Base-by-base conservation (phyloP, 2,329 filamentous ascomycete species). In the Gremmenia infestans region DNA sequence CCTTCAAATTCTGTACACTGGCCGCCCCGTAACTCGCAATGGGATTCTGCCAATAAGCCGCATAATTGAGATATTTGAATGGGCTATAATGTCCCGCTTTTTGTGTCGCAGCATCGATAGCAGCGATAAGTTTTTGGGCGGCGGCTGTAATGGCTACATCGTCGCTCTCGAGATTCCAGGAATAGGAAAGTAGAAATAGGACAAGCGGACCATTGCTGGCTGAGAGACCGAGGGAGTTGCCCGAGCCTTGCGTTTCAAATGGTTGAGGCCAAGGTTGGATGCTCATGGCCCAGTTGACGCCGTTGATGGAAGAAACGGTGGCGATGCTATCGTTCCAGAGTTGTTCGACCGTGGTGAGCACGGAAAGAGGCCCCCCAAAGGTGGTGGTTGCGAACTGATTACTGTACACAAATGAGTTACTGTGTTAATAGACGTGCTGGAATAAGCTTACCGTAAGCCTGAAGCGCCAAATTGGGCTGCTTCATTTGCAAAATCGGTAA, bases 21-120 rank as follows among this genome's bases (percentile, higher is more conserved):
- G 67, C 63, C 2, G 60, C 39, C 0, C 77, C 76, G 52, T 79
- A 80, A 11, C 72, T 65, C 0, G 60, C n/a, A 19, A 80, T 65
- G 1, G 75, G 71, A 35, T 74, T 62, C 56, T 80, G 76, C 17
- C 67, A 67, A 37, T 66, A 63, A 8, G 71, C 69, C 0, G 75
- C 76, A 55, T 80, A 79, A 60, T 80, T 79, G 25, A 76, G 68
- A 62, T 78, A 78, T 12, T 77, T 61, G 36, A 69, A 76, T 0
- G 68, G 67, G 46, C 73, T 67, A 48, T 70, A 63, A 0, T 72
- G 55, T 0, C 68, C 70, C 5, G 65, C 61, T 14, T 65, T 58
- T 35, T 63, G 58, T 14, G 70, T 66, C 12, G 64, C 61, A 0
- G 59, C 59, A 8, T 67, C 56, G 28, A 62, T 65, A 0, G 64